These are phyloP conservation scores for Chaetomium fimeti DNA, from an alignment of 495 filamentous ascomycete species.

Conservation along the genomic window DNA sequence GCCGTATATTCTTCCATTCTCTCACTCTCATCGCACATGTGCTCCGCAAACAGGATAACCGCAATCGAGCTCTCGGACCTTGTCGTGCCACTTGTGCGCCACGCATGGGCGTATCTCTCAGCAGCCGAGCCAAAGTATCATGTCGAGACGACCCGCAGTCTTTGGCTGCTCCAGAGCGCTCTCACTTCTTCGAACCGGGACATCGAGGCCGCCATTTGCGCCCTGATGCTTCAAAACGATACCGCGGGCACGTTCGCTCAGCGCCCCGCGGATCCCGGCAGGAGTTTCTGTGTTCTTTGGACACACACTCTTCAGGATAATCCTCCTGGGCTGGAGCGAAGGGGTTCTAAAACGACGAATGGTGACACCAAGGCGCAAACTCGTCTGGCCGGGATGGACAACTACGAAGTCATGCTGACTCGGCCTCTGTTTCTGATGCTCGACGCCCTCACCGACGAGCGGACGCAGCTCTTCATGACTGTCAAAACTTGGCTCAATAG, in stretches of 20 bases:
- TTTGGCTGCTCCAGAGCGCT: constrained; percentile 78
- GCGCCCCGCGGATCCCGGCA: constrained; percentile 55
- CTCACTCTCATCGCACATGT: constrained; percentile 61
- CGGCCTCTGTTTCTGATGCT: constrained; percentile 80
- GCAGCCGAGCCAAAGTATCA: constrained; percentile 83
- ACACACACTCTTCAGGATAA: constrained; percentile 71
- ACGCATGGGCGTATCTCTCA: constrained; percentile 77
- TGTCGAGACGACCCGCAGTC: constrained; percentile 80
- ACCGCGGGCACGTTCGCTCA: constrained; percentile 51
- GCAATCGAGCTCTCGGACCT: constrained; percentile 61
- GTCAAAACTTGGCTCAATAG: constrained; percentile 80
- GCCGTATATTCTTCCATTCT: constrained; percentile 59
- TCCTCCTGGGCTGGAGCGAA: constrained; percentile 44
- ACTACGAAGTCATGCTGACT: constrained; percentile 70
- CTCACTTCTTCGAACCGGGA: constrained; percentile 50
- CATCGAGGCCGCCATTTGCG: constrained; percentile 77
- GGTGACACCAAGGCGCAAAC: constrained; percentile 48
- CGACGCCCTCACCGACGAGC: constrained; percentile 72
- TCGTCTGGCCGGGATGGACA: constrained; percentile 51
- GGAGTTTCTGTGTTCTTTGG: constrained; percentile 73
- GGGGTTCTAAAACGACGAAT: constrained; percentile 49
- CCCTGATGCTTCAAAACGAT: constrained; percentile 62
- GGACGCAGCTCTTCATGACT: constrained; percentile 69
- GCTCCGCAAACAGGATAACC: constrained; percentile 56
- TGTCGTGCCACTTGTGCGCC: constrained; percentile 63